Conservation (phyloP, 805 yeast genomes). For the Hanseniaspora valbyensis region DNA sequence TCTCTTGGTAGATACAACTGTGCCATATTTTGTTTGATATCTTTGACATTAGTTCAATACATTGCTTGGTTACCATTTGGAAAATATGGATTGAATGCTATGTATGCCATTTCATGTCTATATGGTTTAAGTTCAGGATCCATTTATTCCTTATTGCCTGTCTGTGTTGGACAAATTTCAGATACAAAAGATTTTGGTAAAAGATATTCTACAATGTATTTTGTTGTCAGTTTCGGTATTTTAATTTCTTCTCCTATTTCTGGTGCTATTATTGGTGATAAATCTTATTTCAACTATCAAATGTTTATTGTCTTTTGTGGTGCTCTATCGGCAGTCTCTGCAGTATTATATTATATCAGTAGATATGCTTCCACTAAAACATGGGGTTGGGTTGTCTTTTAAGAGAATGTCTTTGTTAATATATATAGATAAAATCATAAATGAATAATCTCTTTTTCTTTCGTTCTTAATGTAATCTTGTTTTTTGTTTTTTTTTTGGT, state of each 20-base stretch:
- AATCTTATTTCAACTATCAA: constrained; percentile 29
- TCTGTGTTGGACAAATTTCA: constrained; percentile 42
- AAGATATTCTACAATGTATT: constrained; percentile 42
- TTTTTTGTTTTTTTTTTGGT: neutral
- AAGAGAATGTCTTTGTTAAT: neutral
- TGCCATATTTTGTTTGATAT: constrained; percentile 28
- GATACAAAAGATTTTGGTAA: constrained; percentile 40
- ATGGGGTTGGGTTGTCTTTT: constrained; percentile 15
- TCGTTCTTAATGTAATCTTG: neutral
- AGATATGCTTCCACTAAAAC: constrained; percentile 31
- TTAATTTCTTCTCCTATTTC: constrained; percentile 37
- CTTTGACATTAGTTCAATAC: constrained; percentile 27
- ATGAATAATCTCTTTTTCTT: neutral
- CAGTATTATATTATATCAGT: constrained; percentile 34
- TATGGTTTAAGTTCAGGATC: constrained; percentile 44
- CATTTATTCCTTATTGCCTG: constrained; percentile 41
- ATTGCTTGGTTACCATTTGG: constrained; percentile 32
- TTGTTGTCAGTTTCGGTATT: constrained; percentile 39
- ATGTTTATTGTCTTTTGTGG: constrained; percentile 33
- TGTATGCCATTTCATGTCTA: constrained; percentile 34
- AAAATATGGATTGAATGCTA: constrained; percentile 22
- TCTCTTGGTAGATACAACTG: constrained; percentile 41
- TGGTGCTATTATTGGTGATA: constrained; percentile 34
- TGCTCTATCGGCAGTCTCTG: constrained; percentile 31
- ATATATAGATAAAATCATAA: neutral